Base-by-base conservation (phyloP, 2,329 filamentous ascomycete species). In the Parastagonospora nodorum region DNA sequence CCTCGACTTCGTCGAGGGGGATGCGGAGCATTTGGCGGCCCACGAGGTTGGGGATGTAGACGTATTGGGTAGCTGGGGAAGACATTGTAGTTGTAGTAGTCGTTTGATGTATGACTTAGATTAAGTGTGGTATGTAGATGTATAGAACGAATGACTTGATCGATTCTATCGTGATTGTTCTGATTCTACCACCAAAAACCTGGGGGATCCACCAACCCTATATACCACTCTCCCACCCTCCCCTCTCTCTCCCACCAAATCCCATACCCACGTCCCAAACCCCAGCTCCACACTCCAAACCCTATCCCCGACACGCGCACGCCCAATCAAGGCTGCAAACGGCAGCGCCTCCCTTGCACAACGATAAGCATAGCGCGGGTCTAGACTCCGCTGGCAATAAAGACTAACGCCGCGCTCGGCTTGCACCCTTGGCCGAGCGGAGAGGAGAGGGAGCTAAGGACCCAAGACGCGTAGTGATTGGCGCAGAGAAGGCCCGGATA, bases 11-110 rank as follows among this genome's bases (percentile, higher is more conserved):
- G 33, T 70, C 65, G 12, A 71, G 39, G 12, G 68, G 65, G 27
- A 73, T 65, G 52, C 70, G 68, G 36, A 73, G 67, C 60, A 72
- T 70, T 53, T 73, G 70, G 39, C 68, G 62, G 45, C 70, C 70
- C 44, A 72, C 68, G 8, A 73, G 66, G 60, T 73, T 73, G 59
- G 70, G 69, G 48, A 73, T 72, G 66, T 73, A 73, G 54, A 72
- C 67, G 58, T 68, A 72, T 64, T 70, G 60, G 19, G 61, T 55
- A 36, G 55, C 45, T 43, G 64, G 61, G 32, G 65, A 60, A 53
- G 67, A 70, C 67, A 71, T 68, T 27, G 35, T 24, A 24, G 35
- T 32, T 27, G 38, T 48, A 24, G 15, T 40, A 12, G 12, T 47
- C n/a, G 28, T n/a, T n/a, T 41, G 31, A 12, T 32, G 4, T 8